phyloP scores from a whole-genome alignment of 495 filamentous ascomycete genomes.

The Trichoderma orchidacearum region DNA sequence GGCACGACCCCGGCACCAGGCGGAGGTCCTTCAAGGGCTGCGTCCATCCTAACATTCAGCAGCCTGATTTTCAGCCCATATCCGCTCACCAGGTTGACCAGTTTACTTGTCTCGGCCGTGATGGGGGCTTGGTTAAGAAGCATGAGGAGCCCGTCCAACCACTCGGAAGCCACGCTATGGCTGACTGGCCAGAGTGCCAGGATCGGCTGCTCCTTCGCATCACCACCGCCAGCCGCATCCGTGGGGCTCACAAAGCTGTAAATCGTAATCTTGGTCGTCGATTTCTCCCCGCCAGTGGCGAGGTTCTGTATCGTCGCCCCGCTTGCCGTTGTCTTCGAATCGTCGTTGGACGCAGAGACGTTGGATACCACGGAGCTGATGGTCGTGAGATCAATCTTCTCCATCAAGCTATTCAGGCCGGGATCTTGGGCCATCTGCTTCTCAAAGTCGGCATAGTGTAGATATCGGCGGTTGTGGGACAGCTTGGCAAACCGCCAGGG shows the following conservation, averaged over 20 bases:
- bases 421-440: constrained; percentile 49
- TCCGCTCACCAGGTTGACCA: constrained; percentile 70
- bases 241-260: constrained; percentile 47
- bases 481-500: constrained; percentile 75
- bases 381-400: constrained; percentile 80
- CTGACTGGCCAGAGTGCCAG: constrained; percentile 71
- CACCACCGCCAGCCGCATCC: constrained; percentile 12
- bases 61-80: constrained; percentile 90
- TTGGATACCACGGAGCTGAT: constrained; percentile 92
- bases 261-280: constrained; percentile 82
- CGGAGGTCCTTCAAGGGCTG: constrained; percentile 41
- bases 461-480: constrained; percentile 78
- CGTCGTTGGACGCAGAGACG: constrained; percentile 48
- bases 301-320: constrained; percentile 18
- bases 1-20: constrained; percentile 39
- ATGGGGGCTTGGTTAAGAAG: constrained; percentile 89
- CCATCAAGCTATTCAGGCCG: constrained; percentile 54
- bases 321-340: constrained; percentile 24
- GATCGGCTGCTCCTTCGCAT: constrained; percentile 42
- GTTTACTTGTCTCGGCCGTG: constrained; percentile 84
- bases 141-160: constrained; percentile 94
- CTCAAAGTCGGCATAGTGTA: constrained; percentile 87
- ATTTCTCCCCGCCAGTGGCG: constrained; percentile 14
- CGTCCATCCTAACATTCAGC: constrained; percentile 83
- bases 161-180: constrained; percentile 81